These are phyloP conservation scores for Termitomyces sp. DNA, from an alignment of 768 basidiomycete genomes.

Conservation along the genomic window DNA sequence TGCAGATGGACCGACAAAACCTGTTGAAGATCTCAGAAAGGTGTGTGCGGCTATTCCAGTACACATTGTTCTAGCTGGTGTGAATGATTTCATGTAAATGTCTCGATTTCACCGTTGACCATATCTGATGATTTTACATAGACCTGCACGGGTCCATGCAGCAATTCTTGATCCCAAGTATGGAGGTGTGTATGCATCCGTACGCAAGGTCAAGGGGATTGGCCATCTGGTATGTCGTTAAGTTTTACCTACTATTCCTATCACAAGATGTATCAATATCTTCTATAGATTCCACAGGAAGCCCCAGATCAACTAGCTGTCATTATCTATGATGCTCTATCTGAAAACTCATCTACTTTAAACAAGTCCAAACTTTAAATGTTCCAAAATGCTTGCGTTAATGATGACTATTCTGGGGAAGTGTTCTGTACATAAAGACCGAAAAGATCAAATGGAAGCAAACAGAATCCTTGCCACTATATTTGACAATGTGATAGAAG, in stretches of 20 bases:
- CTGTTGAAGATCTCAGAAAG: slow-evolving; percentile 40
- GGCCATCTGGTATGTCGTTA: slow-evolving; percentile 22
- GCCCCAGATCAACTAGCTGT: slow-evolving; percentile 17
- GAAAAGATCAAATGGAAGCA: background rate
- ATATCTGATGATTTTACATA: slow-evolving; percentile 5
- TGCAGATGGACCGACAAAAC: slow-evolving; percentile 44
- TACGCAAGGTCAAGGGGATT: slow-evolving; percentile 16
- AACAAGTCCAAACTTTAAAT: slow-evolving; percentile 8
- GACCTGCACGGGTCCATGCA: slow-evolving; percentile 23
- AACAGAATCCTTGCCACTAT: background rate
- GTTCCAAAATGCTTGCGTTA: background rate
- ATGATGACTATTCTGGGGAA: background rate
- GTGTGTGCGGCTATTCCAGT: slow-evolving; percentile 36
- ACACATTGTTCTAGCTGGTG: slow-evolving; percentile 46
- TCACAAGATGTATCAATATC: background rate
- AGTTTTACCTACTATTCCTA: background rate
- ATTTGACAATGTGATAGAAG: background rate
- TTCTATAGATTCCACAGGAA: slow-evolving; percentile 17
- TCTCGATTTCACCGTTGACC: background rate
- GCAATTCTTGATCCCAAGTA: slow-evolving; percentile 24
- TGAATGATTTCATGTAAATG: slow-evolving; percentile 49
- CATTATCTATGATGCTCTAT: slow-evolving; percentile 12
- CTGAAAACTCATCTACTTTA: background rate
- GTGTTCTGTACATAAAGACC: background rate
- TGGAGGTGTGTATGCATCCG: slow-evolving; percentile 22